phyloP scores from a whole-genome alignment of 805 yeast species.

The Dipodascus albidus region DNA sequence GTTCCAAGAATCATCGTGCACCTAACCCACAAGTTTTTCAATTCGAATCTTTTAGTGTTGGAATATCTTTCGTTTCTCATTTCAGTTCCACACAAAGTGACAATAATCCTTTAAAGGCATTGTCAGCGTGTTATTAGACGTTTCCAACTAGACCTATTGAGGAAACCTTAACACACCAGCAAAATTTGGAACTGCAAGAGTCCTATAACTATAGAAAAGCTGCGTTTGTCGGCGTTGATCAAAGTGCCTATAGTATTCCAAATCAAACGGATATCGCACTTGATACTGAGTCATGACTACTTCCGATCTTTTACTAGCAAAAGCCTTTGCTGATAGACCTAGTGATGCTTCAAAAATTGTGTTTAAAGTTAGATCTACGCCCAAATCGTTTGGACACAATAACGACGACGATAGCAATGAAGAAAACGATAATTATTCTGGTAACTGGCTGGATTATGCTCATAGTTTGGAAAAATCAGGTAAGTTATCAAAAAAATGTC shows the following conservation, averaged over 20 bases:
- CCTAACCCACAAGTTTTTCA: neutral
- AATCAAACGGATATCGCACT: neutral
- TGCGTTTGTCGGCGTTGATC: neutral
- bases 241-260: neutral
- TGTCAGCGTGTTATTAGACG: neutral
- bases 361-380: neutral
- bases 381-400: neutral
- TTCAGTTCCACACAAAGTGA: neutral
- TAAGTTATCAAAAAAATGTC: neutral
- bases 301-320: neutral
- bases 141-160: neutral
- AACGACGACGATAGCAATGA: neutral
- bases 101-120: neutral
- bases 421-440: neutral
- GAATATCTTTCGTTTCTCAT: neutral
- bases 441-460: conserved; percentile 1
- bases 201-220: neutral
- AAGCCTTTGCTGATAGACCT: conserved; percentile 1
- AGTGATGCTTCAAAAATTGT: neutral
- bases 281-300: neutral
- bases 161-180: too few relatives aligned
- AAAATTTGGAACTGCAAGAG: neutral
- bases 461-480: neutral
- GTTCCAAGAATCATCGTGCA: neutral
- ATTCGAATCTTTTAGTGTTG: neutral